These are phyloP conservation scores for Clarireedia paspali DNA, from an alignment of 2,329 filamentous ascomycete species.

Conservation along the genomic window DNA sequence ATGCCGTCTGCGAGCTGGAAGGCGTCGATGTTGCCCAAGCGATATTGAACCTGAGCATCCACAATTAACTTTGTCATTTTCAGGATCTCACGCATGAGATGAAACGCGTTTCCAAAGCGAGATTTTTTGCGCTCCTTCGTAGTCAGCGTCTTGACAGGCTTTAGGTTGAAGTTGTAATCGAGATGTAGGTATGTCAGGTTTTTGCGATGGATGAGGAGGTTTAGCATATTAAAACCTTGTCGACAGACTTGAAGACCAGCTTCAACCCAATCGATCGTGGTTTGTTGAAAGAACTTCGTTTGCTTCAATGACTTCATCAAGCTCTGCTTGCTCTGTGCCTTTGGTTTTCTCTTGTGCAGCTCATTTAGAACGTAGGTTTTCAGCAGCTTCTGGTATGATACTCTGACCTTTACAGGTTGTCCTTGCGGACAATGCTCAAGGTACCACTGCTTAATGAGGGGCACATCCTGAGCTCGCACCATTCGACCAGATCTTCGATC, in stretches of 20 bases:
- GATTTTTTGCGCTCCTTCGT: slow-evolving; percentile 99
- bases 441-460: slow-evolving; percentile 97
- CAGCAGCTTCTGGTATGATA: slow-evolving; percentile 95
- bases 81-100: slow-evolving; percentile 96
- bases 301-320: slow-evolving; percentile 82
- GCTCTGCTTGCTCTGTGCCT: slow-evolving; percentile 92
- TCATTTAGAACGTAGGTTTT: slow-evolving; percentile 97
- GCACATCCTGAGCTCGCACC: slow-evolving; percentile 95
- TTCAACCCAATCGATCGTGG: slow-evolving; percentile 98
- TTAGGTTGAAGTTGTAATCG: slow-evolving; percentile 99
- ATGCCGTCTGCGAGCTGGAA: slow-evolving; percentile 98
- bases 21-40: slow-evolving; percentile 94
- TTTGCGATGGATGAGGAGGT: slow-evolving; percentile 94
- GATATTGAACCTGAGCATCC: slow-evolving; percentile 96
- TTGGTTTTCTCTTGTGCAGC: slow-evolving; percentile 89
- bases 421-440: slow-evolving; percentile 87
- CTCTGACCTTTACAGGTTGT: slow-evolving; percentile 92
- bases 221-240: slow-evolving; percentile 99
- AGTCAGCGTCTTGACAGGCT: slow-evolving; percentile 96
- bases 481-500: slow-evolving; percentile 89
- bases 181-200: slow-evolving; percentile 97
- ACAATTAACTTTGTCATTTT: slow-evolving; percentile 96
- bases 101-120: slow-evolving; percentile 97
- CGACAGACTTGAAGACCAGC: slow-evolving; percentile 96
- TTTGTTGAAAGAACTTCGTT: slow-evolving; percentile 99